These are phyloP conservation scores for Capsicum baccatum DNA, from an alignment of 257 asterid species.

Conservation along the genomic window DNA sequence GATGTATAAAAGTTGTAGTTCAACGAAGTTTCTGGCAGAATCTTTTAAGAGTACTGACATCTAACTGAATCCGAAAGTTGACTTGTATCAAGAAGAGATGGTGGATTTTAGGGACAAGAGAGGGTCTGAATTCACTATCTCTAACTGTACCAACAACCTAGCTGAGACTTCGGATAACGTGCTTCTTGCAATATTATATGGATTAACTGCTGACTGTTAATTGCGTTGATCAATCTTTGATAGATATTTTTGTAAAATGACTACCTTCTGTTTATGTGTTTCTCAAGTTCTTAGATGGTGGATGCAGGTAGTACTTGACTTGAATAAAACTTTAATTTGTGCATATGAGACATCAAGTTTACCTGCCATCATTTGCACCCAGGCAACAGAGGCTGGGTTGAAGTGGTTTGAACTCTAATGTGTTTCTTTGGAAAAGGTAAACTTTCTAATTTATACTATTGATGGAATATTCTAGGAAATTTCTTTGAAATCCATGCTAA, in stretches of 20 bases:
- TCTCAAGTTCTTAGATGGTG: conserved; percentile 34
- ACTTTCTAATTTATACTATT: background rate
- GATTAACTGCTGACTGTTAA: background rate
- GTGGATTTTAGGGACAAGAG: background rate
- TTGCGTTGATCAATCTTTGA: background rate
- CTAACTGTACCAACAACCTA: background rate
- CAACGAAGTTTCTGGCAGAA: background rate
- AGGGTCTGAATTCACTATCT: background rate
- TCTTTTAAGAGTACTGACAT: background rate
- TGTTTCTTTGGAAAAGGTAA: conserved; percentile 65
- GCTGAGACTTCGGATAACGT: background rate
- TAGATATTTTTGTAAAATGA: background rate
- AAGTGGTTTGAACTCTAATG: conserved; percentile 88
- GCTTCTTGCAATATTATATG: background rate
- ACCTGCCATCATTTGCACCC: conserved; percentile 70
- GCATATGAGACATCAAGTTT: conserved; percentile 87
- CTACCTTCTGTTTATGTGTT: background rate
- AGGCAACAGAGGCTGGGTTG: conserved; percentile 88
- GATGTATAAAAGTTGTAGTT: conserved; percentile 5
- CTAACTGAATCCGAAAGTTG: background rate
- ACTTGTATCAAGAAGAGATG: background rate
- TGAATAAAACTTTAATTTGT: conserved; percentile 92
- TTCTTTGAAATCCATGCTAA: conserved; percentile 10
- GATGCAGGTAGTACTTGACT: conserved; percentile 88
- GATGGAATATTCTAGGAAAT: background rate